Evolutionary conservation across 371 early-diverging fungal genomes (phyloP).

Genomic region (Mucor plumbeus): DNA sequence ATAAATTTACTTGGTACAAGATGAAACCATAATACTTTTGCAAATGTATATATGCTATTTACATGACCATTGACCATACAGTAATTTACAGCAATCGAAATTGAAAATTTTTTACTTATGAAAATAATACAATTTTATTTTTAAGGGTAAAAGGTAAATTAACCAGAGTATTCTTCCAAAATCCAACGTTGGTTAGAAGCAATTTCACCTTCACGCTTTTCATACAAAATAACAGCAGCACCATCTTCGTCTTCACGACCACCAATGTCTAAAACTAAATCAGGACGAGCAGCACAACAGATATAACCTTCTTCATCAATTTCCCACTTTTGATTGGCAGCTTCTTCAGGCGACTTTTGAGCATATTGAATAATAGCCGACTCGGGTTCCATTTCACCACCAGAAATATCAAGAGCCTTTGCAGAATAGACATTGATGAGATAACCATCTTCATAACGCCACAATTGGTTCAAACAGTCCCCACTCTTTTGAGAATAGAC

Average conservation of each 20-base stretch:
- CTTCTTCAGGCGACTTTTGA: constrained; percentile 35
- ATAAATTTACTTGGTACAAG: too few relatives aligned
- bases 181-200: constrained; percentile 41
- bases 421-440: constrained; percentile 41
- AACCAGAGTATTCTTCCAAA: constrained; percentile 19
- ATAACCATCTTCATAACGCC: constrained; percentile 38
- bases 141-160: neutral
- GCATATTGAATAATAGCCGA: constrained; percentile 35
- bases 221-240: constrained; percentile 35
- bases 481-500: constrained; percentile 36
- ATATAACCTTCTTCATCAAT: constrained; percentile 41
- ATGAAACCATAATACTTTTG: too few relatives aligned
- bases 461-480: constrained; percentile 34
- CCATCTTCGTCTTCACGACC: constrained; percentile 36
- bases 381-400: constrained; percentile 40
- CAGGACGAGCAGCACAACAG: constrained; percentile 27
- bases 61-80: too few relatives aligned
- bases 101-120: too few relatives aligned
- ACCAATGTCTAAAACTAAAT: constrained; percentile 41
- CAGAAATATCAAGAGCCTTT: constrained; percentile 37
- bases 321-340: constrained; percentile 42
- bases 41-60: too few relatives aligned
- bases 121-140: too few relatives aligned
- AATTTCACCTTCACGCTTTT: constrained; percentile 37
- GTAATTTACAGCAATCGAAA: too few relatives aligned